Base-by-base conservation (phyloP, 164 flowering plant species). In the Piper betle region DNA sequence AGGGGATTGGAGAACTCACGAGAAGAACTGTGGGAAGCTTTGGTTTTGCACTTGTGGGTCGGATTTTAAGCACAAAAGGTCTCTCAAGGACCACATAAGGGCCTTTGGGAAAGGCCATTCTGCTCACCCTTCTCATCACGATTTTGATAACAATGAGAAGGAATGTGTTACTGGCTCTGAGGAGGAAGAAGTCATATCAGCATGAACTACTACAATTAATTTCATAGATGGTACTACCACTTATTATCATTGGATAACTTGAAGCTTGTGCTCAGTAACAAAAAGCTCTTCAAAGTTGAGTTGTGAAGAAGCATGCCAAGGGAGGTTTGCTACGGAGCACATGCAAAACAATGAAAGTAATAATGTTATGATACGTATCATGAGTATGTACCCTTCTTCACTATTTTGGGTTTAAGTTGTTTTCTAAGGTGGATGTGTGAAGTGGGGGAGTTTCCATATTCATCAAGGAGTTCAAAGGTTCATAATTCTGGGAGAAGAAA, bases 1-100 rank as follows among this genome's bases (percentile, higher is more conserved):
- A 55, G 92, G 92, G 8, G 92, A 86, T 55, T 86, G 90, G 93
- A 72, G 93, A 64, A 84, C 93, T 5, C 93, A 86, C 33, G 93
- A 86, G 59, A 86, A 86, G 81, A 86, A 86, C 62, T 86, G 90
- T 58, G 93, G 93, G 0, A 84, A 84, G 77, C 69, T 86, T 1
- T 86, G 90, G 90, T 82, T 79, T 58, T 86, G 93, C 72, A 77
- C 71, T 39, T 86, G 93, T 66, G 93, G 93, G 2, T 86, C 93
- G 0, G 93, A 86, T 61, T 86, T 86, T 72, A 86, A 84, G 58
- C 93, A 86, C 74, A 86, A 86, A 52, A 73, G 93, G 50, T 86
- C 93, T 15, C 88, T 86, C 55, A 86, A 86, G 59, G 93, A 86
- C 61, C 93, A 86, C 73, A 72, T 86, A 10, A 71, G 86, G 66